These are phyloP conservation scores for Penicillium glabrum DNA, from an alignment of 2,329 filamentous ascomycete genomes.

Conservation along the genomic window DNA sequence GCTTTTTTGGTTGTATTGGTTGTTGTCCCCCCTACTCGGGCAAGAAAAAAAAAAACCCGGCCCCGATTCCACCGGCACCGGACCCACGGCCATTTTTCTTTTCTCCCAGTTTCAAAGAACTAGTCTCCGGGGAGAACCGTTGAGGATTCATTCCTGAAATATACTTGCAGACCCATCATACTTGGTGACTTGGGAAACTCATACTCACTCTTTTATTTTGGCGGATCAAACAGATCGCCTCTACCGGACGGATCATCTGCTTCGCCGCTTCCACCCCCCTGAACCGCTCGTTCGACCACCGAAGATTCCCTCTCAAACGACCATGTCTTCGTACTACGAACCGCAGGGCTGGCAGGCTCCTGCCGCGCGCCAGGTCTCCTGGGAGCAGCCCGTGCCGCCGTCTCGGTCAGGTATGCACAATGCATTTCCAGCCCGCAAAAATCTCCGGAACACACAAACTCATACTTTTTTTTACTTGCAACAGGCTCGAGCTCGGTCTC, in stretches of 20 bases:
- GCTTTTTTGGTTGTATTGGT: not conserved
- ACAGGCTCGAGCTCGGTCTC: conserved; percentile 73
- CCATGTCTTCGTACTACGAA: conserved; percentile 68
- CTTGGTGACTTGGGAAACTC: not conserved
- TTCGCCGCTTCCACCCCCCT: conserved; percentile 22
- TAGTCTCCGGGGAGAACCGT: not conserved
- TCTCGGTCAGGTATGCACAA: conserved; percentile 65
- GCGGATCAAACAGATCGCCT: conserved; percentile 23
- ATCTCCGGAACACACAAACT: conserved; percentile 1
- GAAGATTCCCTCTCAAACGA: conserved; percentile 15
- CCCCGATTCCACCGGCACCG: conserved; percentile 14
- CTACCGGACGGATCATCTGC: conserved; percentile 26
- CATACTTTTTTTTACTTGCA: conserved; percentile 4
- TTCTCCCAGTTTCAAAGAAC: not conserved
- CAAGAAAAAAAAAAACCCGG: conserved; percentile 7
- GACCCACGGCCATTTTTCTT: conserved; percentile 18
- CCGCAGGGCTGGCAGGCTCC: conserved; percentile 63
- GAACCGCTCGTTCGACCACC: conserved; percentile 19
- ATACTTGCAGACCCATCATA: not conserved
- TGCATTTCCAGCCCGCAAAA: conserved; percentile 1
- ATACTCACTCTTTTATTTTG: conserved; percentile 16
- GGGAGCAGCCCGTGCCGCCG: conserved; percentile 71
- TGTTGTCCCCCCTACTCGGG: not conserved
- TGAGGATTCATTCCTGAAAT: not conserved
- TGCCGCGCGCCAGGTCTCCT: conserved; percentile 60